These are phyloP conservation scores for Phytophthora colocasiae DNA, from an alignment of 352 stramenopile genomes.

Conservation along the genomic window DNA sequence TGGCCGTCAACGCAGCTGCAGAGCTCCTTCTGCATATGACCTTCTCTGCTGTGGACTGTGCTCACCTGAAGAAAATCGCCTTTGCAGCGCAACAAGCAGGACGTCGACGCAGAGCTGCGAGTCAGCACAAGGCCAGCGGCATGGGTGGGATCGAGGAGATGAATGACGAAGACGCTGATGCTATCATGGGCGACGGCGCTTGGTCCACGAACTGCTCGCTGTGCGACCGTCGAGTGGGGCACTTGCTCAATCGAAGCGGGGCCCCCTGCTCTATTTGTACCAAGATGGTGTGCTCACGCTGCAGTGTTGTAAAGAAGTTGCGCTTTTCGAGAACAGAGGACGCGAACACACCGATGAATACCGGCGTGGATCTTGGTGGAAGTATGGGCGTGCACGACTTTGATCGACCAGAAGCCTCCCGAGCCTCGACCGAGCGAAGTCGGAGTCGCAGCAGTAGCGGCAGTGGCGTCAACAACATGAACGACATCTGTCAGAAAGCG, in stretches of 20 bases:
- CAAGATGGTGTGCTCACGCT: conserved; percentile 54
- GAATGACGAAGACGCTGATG: conserved; percentile 28
- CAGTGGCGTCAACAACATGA: conserved; percentile 30
- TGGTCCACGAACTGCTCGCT: conserved; percentile 43
- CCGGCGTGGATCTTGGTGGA: conserved; percentile 23
- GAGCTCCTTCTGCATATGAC: conserved; percentile 55
- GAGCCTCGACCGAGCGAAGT: conserved; percentile 34
- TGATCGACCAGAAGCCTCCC: conserved; percentile 34
- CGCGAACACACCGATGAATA: neutral
- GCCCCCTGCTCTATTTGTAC: conserved; percentile 39
- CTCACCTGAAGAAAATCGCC: conserved; percentile 69
- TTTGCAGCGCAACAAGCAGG: conserved; percentile 52
- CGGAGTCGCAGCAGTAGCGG: conserved; percentile 34
- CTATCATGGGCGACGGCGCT: conserved; percentile 6
- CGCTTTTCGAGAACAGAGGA: conserved; percentile 44
- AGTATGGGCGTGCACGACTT: conserved; percentile 38
- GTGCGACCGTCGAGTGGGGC: conserved; percentile 43
- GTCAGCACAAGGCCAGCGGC: conserved; percentile 12
- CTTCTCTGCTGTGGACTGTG: conserved; percentile 51
- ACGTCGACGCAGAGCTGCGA: conserved; percentile 32
- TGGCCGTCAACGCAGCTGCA: conserved; percentile 46
- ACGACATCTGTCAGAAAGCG: conserved; percentile 50
- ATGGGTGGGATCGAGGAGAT: conserved; percentile 49
- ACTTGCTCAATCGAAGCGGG: conserved; percentile 43
- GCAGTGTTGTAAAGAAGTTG: conserved; percentile 59